Conservation (phyloP, 129 eudicot species). For the Flaveria trinervia region DNA sequence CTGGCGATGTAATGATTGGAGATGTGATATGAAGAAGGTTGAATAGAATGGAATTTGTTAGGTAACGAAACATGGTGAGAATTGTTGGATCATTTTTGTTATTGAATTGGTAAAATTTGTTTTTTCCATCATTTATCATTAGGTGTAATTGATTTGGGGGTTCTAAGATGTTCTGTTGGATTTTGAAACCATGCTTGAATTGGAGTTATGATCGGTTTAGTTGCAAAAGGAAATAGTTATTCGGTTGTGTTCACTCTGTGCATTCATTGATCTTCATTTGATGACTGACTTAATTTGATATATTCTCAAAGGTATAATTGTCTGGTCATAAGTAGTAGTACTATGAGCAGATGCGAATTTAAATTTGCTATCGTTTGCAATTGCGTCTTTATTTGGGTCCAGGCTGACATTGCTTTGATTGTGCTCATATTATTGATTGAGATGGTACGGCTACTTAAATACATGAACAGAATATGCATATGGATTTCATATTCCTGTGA, state of each 20-base stretch:
- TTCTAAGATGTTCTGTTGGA: no score
- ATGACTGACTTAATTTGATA: not conserved
- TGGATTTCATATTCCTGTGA: not conserved
- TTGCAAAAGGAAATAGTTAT: not conserved
- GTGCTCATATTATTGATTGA: conserved; percentile 28
- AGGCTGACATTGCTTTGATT: conserved; percentile 13
- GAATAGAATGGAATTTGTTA: conserved; percentile 15
- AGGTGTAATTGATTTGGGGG: not conserved
- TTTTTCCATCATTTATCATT: not conserved
- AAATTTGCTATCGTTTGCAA: conserved; percentile 3
- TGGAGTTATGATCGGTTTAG: not conserved
- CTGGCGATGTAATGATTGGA: conserved; percentile 8
- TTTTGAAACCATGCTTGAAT: not conserved
- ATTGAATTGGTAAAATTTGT: not conserved
- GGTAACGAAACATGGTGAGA: conserved; percentile 20
- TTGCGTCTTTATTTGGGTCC: not conserved
- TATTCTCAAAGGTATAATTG: not conserved
- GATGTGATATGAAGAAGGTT: not conserved
- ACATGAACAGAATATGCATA: conserved; percentile 20
- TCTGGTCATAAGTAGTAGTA: not conserved
- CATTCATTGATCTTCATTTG: not conserved
- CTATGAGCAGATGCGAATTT: conserved; percentile 13
- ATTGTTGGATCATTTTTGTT: conserved; percentile 15
- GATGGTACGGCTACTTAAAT: conserved; percentile 21
- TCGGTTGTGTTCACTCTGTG: not conserved